Conservation (phyloP, 768 basidiomycete genomes). For the Amyloporia xantha region DNA sequence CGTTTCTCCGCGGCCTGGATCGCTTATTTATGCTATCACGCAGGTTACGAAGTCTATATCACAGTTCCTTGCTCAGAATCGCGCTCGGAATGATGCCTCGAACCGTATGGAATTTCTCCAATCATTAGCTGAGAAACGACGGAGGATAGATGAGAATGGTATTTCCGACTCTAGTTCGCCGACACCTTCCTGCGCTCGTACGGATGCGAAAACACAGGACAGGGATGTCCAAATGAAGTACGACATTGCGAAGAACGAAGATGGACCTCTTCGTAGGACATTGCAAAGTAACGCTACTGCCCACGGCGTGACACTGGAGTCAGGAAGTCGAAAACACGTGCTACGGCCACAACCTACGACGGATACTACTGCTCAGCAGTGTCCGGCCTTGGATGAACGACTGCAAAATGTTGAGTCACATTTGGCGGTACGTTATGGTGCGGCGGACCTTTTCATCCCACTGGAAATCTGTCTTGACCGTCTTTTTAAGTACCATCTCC, state of each 20-base stretch:
- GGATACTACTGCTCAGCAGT: conserved; percentile 33
- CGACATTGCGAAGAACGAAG: conserved; percentile 80
- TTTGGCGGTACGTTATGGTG: conserved; percentile 70
- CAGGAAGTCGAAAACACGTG: not conserved
- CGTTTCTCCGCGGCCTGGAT: not conserved
- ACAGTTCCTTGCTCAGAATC: conserved; percentile 59
- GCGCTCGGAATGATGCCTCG: conserved; percentile 67
- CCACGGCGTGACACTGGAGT: not conserved
- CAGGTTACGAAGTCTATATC: conserved; percentile 68
- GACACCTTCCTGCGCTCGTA: conserved; percentile 60
- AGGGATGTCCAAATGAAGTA: conserved; percentile 80
- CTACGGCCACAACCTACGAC: conserved; percentile 8
- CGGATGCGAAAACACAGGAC: conserved; percentile 64
- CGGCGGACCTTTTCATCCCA: not conserved
- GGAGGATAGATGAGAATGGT: conserved; percentile 30
- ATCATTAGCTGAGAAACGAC: conserved; percentile 49
- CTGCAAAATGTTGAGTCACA: conserved; percentile 65
- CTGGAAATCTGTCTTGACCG: not conserved
- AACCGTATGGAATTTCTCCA: conserved; percentile 72
- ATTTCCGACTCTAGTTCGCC: conserved; percentile 21
- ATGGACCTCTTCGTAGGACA: conserved; percentile 65
- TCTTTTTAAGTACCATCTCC: conserved; percentile 73
- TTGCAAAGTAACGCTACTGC: conserved; percentile 32
- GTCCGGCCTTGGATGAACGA: conserved; percentile 61
- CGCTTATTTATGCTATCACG: not conserved